These are phyloP conservation scores for Colletotrichum sp. DNA, from an alignment of 2,329 filamentous ascomycete genomes.

Conservation along the genomic window DNA sequence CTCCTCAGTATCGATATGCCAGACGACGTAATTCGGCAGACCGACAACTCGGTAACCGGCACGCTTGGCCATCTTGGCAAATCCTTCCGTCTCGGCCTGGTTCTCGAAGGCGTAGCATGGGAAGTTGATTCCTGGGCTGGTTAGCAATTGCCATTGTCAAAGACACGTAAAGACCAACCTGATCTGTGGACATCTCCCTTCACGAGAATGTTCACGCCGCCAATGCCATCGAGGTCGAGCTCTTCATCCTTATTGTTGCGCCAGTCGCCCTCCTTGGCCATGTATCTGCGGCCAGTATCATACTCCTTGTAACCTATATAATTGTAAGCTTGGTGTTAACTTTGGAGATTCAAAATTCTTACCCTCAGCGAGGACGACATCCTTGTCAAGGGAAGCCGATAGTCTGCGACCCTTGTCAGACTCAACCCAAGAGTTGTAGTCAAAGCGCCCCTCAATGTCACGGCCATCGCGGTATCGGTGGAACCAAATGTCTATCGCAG, in stretches of 20 bases:
- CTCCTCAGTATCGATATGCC: constrained; percentile 97
- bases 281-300: constrained; percentile 86
- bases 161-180: constrained; percentile 57
- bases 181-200: constrained; percentile 98
- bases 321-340: constrained; percentile 20
- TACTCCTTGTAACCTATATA: constrained; percentile 87
- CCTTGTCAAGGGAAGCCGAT: constrained; percentile 73
- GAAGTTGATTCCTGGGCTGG: constrained; percentile 84
- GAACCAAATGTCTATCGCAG: constrained; percentile 85
- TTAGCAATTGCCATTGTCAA: neutral
- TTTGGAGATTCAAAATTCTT: constrained; percentile 18
- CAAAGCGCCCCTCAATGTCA: constrained; percentile 96
- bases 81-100: constrained; percentile 97
- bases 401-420: constrained; percentile 83
- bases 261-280: constrained; percentile 93
- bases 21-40: constrained; percentile 96
- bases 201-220: constrained; percentile 95
- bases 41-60: constrained; percentile 93
- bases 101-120: constrained; percentile 97
- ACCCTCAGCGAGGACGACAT: constrained; percentile 90
- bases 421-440: constrained; percentile 99
- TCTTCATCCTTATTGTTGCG: constrained; percentile 90
- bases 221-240: constrained; percentile 91
- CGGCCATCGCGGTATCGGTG: constrained; percentile 81
- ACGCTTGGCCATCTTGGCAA: constrained; percentile 97